Evolutionary conservation across 768 basidiomycete species (phyloP).

Genomic region (Boletus huronensis): DNA sequence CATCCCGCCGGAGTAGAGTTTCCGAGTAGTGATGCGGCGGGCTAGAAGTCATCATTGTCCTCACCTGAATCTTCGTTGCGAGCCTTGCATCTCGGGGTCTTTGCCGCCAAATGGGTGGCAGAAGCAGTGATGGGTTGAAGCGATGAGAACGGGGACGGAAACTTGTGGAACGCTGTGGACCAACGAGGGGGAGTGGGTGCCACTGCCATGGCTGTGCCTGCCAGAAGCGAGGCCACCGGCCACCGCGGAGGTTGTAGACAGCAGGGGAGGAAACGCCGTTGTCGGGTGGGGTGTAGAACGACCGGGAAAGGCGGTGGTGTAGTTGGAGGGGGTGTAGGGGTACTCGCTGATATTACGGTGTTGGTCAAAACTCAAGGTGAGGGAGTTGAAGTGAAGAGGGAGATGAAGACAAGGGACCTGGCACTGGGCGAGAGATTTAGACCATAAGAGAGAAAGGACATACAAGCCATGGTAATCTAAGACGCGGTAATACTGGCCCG

Average conservation of each 20-base stretch:
- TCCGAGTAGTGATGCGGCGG: constrained; percentile 39
- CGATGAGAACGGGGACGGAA: constrained; percentile 69
- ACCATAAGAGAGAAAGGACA: constrained; percentile 30
- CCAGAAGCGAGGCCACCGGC: constrained; percentile 67
- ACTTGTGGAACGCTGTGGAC: constrained; percentile 51
- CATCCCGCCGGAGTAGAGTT: no score
- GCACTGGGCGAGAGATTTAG: constrained; percentile 40
- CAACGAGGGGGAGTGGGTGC: constrained; percentile 50
- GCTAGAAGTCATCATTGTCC: constrained; percentile 71
- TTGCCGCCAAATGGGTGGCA: constrained; percentile 50
- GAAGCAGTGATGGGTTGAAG: constrained; percentile 64
- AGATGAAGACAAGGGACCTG: constrained; percentile 47
- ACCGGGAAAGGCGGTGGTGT: constrained; percentile 48
- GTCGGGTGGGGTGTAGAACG: constrained; percentile 67
- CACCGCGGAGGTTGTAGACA: constrained; percentile 65
- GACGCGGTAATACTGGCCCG: no score
- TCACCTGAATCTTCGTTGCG: constrained; percentile 72
- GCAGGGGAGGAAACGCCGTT: constrained; percentile 73
- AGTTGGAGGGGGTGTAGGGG: constrained; percentile 53
- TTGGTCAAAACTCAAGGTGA: constrained; percentile 58
- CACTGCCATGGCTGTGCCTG: constrained; percentile 68
- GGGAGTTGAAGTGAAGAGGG: constrained; percentile 60
- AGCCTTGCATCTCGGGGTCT: constrained; percentile 32
- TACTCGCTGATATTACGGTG: constrained; percentile 57
- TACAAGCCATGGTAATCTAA: constrained; percentile 61